Percentiles rank a stretch among this genome's conserved stretches.
Evolutionary conservation across 179 eudicot genomes (phyloP).

Genomic region (Camellia oleifera): DNA sequence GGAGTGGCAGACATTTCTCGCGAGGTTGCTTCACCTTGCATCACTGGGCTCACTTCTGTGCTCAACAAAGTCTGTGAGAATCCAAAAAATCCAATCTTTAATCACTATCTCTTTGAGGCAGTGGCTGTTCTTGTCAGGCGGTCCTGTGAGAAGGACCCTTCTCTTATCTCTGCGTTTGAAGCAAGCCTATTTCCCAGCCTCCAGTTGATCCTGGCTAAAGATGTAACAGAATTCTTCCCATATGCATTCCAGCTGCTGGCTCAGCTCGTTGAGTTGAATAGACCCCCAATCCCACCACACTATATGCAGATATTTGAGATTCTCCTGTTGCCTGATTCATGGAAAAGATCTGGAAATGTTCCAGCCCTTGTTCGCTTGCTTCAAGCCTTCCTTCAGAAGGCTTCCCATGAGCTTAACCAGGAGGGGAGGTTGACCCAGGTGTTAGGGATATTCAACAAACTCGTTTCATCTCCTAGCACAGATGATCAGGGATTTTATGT

Average conservation of each 20-base stretch:
- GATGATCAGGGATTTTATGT: conserved; percentile 93
- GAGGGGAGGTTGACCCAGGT: conserved; percentile 65
- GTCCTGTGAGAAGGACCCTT: conserved; percentile 68
- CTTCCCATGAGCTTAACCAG: conserved; percentile 70
- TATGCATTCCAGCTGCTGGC: conserved; percentile 91
- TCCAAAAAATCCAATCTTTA: conserved; percentile 84
- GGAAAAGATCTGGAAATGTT: conserved; percentile 87
- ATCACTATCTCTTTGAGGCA: conserved; percentile 86
- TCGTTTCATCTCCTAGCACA: conserved; percentile 66
- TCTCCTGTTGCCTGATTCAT: conserved; percentile 42
- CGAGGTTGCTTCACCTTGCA: conserved; percentile 76
- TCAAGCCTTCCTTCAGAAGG: conserved; percentile 89
- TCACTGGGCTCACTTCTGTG: conserved; percentile 39
- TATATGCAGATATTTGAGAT: conserved; percentile 81
- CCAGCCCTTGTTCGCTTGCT: conserved; percentile 95
- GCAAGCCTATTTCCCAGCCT: conserved; percentile 68
- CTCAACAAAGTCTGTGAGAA: conserved; percentile 77
- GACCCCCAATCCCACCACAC: conserved; percentile 60
- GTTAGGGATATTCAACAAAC: conserved; percentile 68
- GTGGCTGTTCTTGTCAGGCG: conserved; percentile 83
- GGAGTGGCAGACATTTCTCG: conserved; percentile 75
- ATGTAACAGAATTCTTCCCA: conserved; percentile 82
- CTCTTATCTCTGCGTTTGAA: conserved; percentile 75
- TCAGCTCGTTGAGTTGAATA: conserved; percentile 88
- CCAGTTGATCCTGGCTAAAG: conserved; percentile 57